A percentile compares a stretch with the other conserved stretches of the same genome.
These are phyloP conservation scores for Acanthamoeba polyphaga DNA, from an alignment of 208 protist genomes.

Conservation along the genomic window DNA sequence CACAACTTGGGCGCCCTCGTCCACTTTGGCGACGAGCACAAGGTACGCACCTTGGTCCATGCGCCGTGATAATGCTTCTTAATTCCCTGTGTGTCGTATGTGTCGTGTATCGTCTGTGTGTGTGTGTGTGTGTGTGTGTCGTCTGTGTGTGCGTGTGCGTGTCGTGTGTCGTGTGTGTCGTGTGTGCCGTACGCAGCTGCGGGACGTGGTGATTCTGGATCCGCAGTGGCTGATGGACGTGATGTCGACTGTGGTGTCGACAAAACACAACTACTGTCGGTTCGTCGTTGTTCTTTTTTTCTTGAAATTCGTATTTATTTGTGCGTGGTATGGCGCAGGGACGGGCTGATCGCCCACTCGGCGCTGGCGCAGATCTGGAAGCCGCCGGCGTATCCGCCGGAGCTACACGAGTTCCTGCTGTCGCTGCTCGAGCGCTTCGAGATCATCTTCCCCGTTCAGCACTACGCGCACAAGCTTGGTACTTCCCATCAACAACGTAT, in stretches of 20 bases:
- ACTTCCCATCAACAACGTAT: not conserved
- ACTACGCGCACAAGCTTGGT: not conserved
- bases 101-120: no score
- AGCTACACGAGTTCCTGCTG: constrained; percentile 48
- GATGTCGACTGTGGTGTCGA: constrained; percentile 77
- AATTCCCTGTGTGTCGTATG: no score
- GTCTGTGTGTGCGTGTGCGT: no score
- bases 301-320: no score
- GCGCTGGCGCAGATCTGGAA: constrained; percentile 56
- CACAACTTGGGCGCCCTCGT: constrained; percentile 71
- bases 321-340: not conserved
- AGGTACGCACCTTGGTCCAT: not conserved
- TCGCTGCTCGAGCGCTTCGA: constrained; percentile 67
- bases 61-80: no score
- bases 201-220: constrained; percentile 81
- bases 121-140: no score
- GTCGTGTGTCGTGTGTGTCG: no score
- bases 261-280: constrained; percentile 73
- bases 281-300: not conserved
- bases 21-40: constrained; percentile 62
- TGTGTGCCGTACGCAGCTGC: not conserved
- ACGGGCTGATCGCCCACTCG: constrained; percentile 1
- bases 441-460: constrained; percentile 6
- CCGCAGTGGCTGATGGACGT: constrained; percentile 82
- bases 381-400: not conserved